Evolutionary conservation across 176 grass and related monocot genomes (phyloP).

Genomic region (Triticum urartu): DNA sequence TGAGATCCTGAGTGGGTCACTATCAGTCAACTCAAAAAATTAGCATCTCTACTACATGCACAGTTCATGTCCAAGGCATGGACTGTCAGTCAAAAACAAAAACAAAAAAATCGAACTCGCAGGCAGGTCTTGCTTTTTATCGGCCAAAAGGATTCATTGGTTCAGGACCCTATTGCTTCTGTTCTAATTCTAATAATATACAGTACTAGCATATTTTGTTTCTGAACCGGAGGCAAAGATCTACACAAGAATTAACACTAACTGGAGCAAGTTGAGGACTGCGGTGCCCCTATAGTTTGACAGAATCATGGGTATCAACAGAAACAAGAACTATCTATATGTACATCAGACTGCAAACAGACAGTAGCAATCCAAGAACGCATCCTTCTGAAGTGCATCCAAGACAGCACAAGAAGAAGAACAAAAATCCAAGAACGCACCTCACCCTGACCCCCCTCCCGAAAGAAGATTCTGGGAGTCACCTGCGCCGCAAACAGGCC

Average conservation of each 20-base stretch:
- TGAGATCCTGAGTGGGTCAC: background rate
- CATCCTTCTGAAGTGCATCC: too few relatives aligned
- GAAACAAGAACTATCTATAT: background rate
- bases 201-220: background rate
- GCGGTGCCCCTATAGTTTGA: background rate
- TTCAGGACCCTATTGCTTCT: background rate
- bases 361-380: background rate
- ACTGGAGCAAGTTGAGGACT: background rate
- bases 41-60: background rate
- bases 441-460: background rate
- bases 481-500: conserved; percentile 30
- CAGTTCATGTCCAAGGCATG: background rate
- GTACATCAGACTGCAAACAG: background rate
- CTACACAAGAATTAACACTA: background rate
- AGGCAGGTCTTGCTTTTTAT: background rate
- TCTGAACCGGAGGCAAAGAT: background rate
- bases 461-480: background rate
- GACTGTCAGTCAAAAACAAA: too few relatives aligned
- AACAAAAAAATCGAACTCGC: too few relatives aligned
- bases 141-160: background rate
- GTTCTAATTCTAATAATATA: background rate
- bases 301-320: background rate
- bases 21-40: background rate
- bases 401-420: background rate
- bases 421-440: background rate